These are phyloP conservation scores for Miamiensis avidus DNA, from an alignment of 169 alveolate species.

Conservation along the genomic window DNA sequence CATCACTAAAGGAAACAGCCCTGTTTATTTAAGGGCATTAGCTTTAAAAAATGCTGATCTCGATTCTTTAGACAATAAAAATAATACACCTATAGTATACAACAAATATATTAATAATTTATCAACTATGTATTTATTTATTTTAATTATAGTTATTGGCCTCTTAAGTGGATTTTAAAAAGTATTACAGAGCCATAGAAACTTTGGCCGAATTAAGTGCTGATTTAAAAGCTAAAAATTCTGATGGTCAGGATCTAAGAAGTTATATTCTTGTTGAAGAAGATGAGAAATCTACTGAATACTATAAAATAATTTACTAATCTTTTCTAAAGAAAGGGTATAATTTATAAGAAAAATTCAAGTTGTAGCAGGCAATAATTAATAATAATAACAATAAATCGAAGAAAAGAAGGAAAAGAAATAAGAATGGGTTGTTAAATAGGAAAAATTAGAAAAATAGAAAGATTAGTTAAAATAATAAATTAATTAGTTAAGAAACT, in stretches of 20 bases:
- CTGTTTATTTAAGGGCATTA: conserved; percentile 3
- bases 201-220: not conserved
- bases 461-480: no score
- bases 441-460: no score
- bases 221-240: conserved; percentile 1
- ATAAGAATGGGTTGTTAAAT: no score
- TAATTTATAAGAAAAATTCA: not conserved
- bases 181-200: conserved; percentile 22
- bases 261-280: conserved; percentile 2
- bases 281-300: conserved; percentile 16
- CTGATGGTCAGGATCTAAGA: not conserved
- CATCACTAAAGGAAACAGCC: conserved; percentile 26
- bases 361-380: no score
- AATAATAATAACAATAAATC: no score
- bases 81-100: conserved; percentile 7
- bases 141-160: not conserved
- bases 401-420: no score
- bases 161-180: not conserved
- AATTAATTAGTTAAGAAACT: no score
- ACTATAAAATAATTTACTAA: not conserved
- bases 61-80: not conserved
- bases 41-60: not conserved
- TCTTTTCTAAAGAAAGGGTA: not conserved
- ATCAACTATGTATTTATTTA: not conserved
- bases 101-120: no score